Conservation (phyloP, 495 filamentous ascomycete species). For the Aspergillus kassunensis region DNA sequence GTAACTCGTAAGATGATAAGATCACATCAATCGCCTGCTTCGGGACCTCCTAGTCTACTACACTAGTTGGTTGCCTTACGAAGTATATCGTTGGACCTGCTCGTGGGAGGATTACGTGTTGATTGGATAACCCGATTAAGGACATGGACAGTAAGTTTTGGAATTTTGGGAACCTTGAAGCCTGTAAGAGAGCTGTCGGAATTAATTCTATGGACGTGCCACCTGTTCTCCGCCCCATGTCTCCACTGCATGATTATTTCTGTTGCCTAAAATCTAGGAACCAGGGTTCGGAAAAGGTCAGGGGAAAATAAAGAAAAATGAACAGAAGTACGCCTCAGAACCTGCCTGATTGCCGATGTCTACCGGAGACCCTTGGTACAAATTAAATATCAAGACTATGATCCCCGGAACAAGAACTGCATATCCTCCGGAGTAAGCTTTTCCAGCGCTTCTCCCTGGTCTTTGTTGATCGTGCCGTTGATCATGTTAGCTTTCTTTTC, state of each 20-base stretch:
- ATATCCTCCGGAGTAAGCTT: slow-evolving; percentile 86
- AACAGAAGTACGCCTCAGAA: background rate
- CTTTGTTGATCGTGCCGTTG: slow-evolving; percentile 88
- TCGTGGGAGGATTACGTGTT: background rate
- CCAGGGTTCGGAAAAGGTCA: background rate
- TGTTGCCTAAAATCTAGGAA: background rate
- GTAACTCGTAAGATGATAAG: no score
- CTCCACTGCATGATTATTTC: background rate
- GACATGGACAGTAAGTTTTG: no score
- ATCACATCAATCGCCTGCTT: no score
- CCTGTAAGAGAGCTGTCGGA: no score
- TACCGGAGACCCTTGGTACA: background rate
- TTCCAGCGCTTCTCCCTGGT: slow-evolving; percentile 76
- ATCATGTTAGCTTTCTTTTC: slow-evolving; percentile 98
- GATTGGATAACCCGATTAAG: background rate
- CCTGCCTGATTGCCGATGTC: background rate
- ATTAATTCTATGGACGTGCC: no score
- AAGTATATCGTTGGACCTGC: no score
- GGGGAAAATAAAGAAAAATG: background rate
- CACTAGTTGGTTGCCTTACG: no score
- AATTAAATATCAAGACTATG: slow-evolving; percentile 13
- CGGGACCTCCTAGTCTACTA: no score
- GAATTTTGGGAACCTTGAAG: no score
- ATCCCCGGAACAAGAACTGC: slow-evolving; percentile 89
- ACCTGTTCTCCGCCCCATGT: background rate